Evolutionary conservation across 768 basidiomycete genomes (phyloP), one percentile per base, ranked within the genome.

Genomic region (Cantharellus cinnabarinus): DNA sequence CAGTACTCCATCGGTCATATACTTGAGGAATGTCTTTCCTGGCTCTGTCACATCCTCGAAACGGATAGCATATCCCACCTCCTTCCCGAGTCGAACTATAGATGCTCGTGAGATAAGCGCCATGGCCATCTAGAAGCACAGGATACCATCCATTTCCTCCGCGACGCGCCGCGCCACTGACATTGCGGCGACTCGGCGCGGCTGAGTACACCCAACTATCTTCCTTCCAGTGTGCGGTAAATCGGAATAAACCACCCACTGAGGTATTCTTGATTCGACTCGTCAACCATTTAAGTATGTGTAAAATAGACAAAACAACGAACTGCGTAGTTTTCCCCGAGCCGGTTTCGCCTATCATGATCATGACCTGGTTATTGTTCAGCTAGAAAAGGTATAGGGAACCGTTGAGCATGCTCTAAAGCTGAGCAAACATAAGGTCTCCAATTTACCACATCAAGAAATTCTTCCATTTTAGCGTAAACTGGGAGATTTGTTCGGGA

Each of bases 1-100:
- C n/a, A 74, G 68, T 90, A 97, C 95, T 78, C 94, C 95, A 65
- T 99, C 95, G 14, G 95, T 99, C 93, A 98, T 95, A 74, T 99
- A 99, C 69, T 95, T 97, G 63, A 99, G 76, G 71, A 99, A 95
- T 0, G 95, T 98, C 40, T 83, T 85, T 0, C 87, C 85, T 0
- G 80, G 74, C 64, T 88, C 78, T 50, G 94, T 85, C 87, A 90
- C 85, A 68, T 98, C 95, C 70, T 99, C 94, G 69, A 98, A 99
- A 69, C 94, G 89, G 66, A 97, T 97, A 3, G 89, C 89, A 71
- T 99, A 99, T 59, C 94, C 94, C 62, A 98, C 94, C 63, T 97
- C 83, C 66, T 87, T 83, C 40, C 94, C 94, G 2, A 99, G 82
- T 69, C 82, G 77, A 3, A 99, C 91, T 91, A 63, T 5, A 10